Percentiles rank a stretch among this genome's conserved stretches.
Evolutionary conservation across 164 flowering plant genomes (phyloP).

Genomic region (Vitis rotundifolia): DNA sequence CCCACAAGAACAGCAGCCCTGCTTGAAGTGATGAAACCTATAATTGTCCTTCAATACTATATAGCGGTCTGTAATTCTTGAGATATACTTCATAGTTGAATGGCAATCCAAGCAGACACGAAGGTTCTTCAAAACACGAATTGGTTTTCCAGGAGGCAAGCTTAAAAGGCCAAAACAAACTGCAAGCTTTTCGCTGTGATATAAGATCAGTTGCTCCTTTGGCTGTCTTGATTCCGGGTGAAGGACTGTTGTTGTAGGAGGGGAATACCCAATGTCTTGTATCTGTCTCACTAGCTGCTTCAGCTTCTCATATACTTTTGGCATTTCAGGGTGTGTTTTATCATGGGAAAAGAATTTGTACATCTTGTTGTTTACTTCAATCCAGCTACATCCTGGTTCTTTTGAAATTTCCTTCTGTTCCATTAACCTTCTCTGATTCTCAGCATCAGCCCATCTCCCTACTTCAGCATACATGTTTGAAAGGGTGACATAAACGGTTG

Average conservation of each 20-base stretch:
- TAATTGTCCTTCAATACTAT: slow-evolving; percentile 24
- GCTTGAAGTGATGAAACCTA: slow-evolving; percentile 27
- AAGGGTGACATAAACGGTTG: slow-evolving; percentile 24
- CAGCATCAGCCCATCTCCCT: slow-evolving; percentile 28
- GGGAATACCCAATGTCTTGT: slow-evolving; percentile 17
- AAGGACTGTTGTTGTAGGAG: slow-evolving; percentile 9
- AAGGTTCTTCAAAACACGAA: slow-evolving; percentile 26
- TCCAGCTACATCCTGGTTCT: slow-evolving; percentile 36
- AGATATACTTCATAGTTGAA: slow-evolving; percentile 24
- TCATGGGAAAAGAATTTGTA: slow-evolving; percentile 23
- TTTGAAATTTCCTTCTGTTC: slow-evolving; percentile 15
- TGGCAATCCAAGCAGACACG: slow-evolving; percentile 27
- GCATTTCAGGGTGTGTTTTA: slow-evolving; percentile 15
- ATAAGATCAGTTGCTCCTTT: slow-evolving; percentile 13
- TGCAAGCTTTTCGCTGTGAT: slow-evolving; percentile 31
- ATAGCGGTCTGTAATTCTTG: slow-evolving; percentile 9
- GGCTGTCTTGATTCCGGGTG: slow-evolving; percentile 5
- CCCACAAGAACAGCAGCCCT: slow-evolving; percentile 26
- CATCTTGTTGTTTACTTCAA: slow-evolving; percentile 25
- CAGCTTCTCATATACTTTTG: slow-evolving; percentile 17
- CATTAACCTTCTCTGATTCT: slow-evolving; percentile 19
- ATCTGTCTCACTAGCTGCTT: slow-evolving; percentile 23
- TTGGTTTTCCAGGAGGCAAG: slow-evolving; percentile 17
- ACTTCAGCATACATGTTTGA: slow-evolving; percentile 33
- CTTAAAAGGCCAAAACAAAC: slow-evolving; percentile 26